Percentiles rank a stretch among this genome's conserved stretches.
phyloP scores from a whole-genome alignment of 2,329 filamentous ascomycete genomes.

The Botrytis tulipae region DNA sequence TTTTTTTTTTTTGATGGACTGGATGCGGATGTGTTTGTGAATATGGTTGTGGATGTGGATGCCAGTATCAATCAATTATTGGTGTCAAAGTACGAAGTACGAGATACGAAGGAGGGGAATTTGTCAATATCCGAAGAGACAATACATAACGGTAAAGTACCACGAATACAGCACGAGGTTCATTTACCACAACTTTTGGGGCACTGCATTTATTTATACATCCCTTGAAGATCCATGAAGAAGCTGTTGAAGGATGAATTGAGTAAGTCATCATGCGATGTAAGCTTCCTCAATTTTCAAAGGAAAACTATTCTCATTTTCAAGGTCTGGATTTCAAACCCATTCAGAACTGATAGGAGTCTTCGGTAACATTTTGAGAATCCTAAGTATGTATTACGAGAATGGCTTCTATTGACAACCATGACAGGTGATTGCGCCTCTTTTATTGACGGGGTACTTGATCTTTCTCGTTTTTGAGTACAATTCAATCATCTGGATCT shows the following conservation, averaged over 20 bases:
- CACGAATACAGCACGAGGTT: constrained; percentile 7
- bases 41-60: background rate
- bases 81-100: background rate
- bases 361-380: background rate
- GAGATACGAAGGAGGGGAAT: background rate
- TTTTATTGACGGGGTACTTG: background rate
- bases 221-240: background rate
- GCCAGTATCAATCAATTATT: background rate
- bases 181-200: background rate
- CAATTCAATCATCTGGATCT: background rate
- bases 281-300: background rate
- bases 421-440: constrained; percentile 3
- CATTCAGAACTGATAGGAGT: background rate
- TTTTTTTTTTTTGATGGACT: background rate
- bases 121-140: background rate
- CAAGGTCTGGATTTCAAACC: background rate
- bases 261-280: background rate
- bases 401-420: background rate
- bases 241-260: background rate
- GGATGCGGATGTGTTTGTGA: no score
- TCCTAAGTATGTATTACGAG: constrained; percentile 5
- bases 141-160: background rate
- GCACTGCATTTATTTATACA: constrained; percentile 5
- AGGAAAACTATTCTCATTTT: background rate
- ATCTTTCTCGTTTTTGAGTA: background rate